Evolutionary conservation across 2,329 filamentous ascomycete genomes (phyloP).

Genomic region (Aspergillus luchuensis): DNA sequence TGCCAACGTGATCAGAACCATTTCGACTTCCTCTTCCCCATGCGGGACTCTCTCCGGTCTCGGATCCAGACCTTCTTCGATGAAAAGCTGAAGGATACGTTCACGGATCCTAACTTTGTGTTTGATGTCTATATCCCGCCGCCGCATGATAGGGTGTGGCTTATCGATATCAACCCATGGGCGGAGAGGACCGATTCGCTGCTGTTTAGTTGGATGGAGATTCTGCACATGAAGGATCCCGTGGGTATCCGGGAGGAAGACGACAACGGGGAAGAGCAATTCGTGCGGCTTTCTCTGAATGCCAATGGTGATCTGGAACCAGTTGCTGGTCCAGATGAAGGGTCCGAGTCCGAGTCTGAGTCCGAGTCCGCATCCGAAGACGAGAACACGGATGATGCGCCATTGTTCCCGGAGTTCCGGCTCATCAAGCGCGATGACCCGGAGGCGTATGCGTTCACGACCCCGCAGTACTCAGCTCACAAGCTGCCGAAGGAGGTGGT

Average conservation of each 20-base stretch:
- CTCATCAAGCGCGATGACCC: conserved; percentile 83
- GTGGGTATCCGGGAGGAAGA: conserved; percentile 39
- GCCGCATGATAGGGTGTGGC: conserved; percentile 72
- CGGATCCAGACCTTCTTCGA: conserved; percentile 77
- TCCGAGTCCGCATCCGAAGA: conserved; percentile 41
- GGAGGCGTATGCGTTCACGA: conserved; percentile 81
- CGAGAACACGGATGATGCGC: conserved; percentile 46
- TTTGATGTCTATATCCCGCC: conserved; percentile 92
- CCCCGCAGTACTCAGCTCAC: conserved; percentile 88
- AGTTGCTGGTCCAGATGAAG: conserved; percentile 24
- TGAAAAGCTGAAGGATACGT: conserved; percentile 70
- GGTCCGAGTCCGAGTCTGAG: conserved; percentile 29
- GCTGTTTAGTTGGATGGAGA: conserved; percentile 85
- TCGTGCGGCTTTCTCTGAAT: conserved; percentile 40
- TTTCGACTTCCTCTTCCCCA: conserved; percentile 75
- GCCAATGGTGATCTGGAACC: conserved; percentile 23
- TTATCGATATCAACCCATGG: conserved; percentile 97
- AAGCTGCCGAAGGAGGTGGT: conserved; percentile 95
- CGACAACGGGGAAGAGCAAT: conserved; percentile 32
- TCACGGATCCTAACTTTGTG: conserved; percentile 79
- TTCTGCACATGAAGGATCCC: conserved; percentile 67
- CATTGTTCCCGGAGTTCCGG: conserved; percentile 73
- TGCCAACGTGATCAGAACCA: conserved; percentile 88
- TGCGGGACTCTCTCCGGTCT: conserved; percentile 68
- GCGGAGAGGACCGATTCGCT: conserved; percentile 84